Evolutionary conservation across 192 early-diverging fungal species (phyloP).

Genomic region (Mortierella claussenii): DNA sequence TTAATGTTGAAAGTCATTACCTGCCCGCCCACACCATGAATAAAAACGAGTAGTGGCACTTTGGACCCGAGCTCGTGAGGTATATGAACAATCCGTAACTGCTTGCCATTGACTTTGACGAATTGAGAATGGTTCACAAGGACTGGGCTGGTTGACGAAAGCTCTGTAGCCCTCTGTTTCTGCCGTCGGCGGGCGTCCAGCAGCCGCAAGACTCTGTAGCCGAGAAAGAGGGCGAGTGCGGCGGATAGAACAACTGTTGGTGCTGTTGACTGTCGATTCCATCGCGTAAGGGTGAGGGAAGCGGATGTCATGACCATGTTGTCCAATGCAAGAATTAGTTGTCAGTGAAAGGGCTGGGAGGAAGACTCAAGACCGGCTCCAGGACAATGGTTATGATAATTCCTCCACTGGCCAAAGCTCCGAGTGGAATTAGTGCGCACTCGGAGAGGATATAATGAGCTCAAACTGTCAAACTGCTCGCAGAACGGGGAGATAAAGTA

Average conservation of each 20-base stretch:
- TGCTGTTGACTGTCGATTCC: constrained; percentile 12
- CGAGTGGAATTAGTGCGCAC: too few species aligned
- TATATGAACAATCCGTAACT: constrained; percentile 63
- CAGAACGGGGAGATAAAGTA: too few species aligned
- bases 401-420: too few species aligned
- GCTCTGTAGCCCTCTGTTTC: constrained; percentile 1
- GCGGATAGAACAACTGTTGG: constrained; percentile 27
- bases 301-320: too few species aligned
- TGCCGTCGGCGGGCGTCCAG: constrained; percentile 1
- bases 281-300: background rate
- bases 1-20: too few species aligned
- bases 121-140: constrained; percentile 56
- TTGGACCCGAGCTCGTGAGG: constrained; percentile 62
- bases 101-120: constrained; percentile 59
- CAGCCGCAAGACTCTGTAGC: constrained; percentile 22
- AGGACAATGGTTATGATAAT: too few species aligned
- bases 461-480: too few species aligned
- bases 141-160: constrained; percentile 29
- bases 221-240: constrained; percentile 25
- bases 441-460: too few species aligned
- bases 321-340: too few species aligned
- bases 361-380: too few species aligned
- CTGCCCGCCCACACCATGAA: constrained; percentile 70
- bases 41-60: constrained; percentile 66
- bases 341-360: too few species aligned